phyloP scores from a whole-genome alignment of 441 rosid genomes.

The Croton laevigatus region DNA sequence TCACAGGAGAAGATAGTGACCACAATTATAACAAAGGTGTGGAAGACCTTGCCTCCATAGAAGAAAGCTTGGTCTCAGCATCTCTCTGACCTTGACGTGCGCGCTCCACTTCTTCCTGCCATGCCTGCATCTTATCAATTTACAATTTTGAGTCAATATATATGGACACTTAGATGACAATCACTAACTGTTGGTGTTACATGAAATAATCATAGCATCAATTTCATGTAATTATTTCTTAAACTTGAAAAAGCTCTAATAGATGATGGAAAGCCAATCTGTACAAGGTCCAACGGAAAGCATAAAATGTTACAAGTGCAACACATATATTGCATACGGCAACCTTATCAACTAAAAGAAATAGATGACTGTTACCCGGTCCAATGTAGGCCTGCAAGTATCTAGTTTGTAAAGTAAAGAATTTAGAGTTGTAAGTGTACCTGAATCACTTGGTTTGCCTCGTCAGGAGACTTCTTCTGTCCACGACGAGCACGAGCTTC shows the following conservation, averaged over 20 bases:
- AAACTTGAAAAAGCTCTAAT: slow-evolving; percentile 7
- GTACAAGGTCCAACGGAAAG: not conserved
- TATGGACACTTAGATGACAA: not conserved
- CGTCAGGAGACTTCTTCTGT: slow-evolving; percentile 88
- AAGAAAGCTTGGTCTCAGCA: slow-evolving; percentile 91
- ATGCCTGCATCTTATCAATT: slow-evolving; percentile 74
- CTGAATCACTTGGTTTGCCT: slow-evolving; percentile 92
- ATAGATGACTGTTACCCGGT: not conserved
- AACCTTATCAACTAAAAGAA: not conserved
- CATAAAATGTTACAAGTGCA: not conserved
- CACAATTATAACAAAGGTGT: slow-evolving; percentile 19
- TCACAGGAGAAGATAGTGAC: slow-evolving; percentile 8
- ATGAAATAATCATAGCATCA: slow-evolving; percentile 1
- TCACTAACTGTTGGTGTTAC: not conserved
- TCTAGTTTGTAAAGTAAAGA: not conserved
- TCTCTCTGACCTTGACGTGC: slow-evolving; percentile 97
- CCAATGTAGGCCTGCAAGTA: not conserved
- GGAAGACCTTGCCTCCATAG: slow-evolving; percentile 63
- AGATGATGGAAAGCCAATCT: slow-evolving; percentile 10
- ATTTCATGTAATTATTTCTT: not conserved
- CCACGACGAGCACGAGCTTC: slow-evolving; percentile 83
- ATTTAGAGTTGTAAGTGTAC: slow-evolving; percentile 31
- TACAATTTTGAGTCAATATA: slow-evolving; percentile 16
- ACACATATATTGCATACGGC: not conserved
- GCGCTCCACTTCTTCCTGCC: slow-evolving; percentile 96